Evolutionary conservation across 331 rosid species (phyloP).

Genomic region (Acacia pycnantha): DNA sequence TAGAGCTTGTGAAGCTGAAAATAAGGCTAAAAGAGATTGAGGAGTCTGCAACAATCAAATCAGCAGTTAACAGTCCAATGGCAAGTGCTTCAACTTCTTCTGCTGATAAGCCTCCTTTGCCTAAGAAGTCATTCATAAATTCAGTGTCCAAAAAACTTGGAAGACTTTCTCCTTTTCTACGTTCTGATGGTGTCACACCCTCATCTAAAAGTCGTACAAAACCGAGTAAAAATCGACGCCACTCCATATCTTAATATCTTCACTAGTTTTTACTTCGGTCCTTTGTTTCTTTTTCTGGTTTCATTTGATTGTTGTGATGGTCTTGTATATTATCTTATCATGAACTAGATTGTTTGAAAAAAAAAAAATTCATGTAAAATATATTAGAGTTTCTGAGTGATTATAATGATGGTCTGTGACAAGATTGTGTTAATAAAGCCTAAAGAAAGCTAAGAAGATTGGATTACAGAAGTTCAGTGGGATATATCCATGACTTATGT

Average conservation of each 20-base stretch:
- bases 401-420: neutral
- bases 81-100: conserved; percentile 34
- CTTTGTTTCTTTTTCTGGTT: conserved; percentile 2
- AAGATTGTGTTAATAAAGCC: conserved; percentile 6
- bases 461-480: conserved; percentile 45
- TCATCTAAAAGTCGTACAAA: conserved; percentile 39
- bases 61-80: conserved; percentile 51
- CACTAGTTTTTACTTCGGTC: conserved; percentile 19
- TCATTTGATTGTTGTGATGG: conserved; percentile 25
- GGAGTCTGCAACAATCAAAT: conserved; percentile 27
- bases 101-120: conserved; percentile 72
- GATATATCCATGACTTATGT: conserved; percentile 43
- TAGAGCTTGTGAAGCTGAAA: conserved; percentile 67
- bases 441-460: conserved; percentile 19
- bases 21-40: conserved; percentile 70
- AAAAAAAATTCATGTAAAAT: conserved; percentile 6
- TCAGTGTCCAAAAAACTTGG: conserved; percentile 70
- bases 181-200: conserved; percentile 37
- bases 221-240: conserved; percentile 64
- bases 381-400: conserved; percentile 10
- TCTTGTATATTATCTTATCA: conserved; percentile 26
- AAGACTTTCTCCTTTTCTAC: conserved; percentile 62
- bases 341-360: conserved; percentile 15
- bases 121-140: conserved; percentile 67
- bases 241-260: conserved; percentile 70